These are phyloP conservation scores for Rhodotorula sp. DNA, from an alignment of 1,284 basidiomycete genomes.

Conservation along the genomic window DNA sequence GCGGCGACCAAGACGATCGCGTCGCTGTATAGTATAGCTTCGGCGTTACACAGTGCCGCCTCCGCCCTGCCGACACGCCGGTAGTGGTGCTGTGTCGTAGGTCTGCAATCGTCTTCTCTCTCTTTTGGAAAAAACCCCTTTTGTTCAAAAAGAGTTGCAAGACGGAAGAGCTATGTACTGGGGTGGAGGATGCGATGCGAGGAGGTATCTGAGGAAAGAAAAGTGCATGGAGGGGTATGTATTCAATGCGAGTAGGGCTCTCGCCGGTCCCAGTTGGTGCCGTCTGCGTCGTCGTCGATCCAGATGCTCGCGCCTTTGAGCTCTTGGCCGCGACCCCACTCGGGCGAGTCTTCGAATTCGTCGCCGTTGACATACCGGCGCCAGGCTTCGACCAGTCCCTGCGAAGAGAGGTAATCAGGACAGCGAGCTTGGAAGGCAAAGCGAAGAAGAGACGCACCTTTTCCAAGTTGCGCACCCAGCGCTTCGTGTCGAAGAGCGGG, in stretches of 20 bases:
- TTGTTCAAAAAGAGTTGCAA: too few species aligned
- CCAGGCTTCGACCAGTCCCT: constrained; percentile 55
- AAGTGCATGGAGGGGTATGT: neutral
- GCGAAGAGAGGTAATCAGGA: constrained; percentile 45
- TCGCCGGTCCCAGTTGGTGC: constrained; percentile 3
- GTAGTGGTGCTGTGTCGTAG: too few species aligned
- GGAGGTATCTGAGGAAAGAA: neutral
- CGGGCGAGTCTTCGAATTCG: constrained; percentile 46
- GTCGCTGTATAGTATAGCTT: neutral
- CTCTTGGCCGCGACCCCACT: constrained; percentile 47
- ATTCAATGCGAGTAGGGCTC: constrained; percentile 12
- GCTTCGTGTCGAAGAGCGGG: constrained; percentile 59
- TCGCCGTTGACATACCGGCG: constrained; percentile 59
- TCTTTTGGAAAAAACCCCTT: too few species aligned
- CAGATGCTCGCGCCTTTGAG: constrained; percentile 53
- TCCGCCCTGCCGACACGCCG: neutral
- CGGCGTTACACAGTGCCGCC: neutral
- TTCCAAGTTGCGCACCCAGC: constrained; percentile 61
- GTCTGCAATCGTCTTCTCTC: too few species aligned
- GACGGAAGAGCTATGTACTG: neutral
- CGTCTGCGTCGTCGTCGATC: constrained; percentile 49
- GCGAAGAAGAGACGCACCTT: constrained; percentile 40
- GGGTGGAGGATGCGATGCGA: neutral
- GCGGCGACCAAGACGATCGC: neutral
- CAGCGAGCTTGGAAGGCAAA: too few species aligned